Evolutionary conservation across 306 rosid genomes (phyloP), one percentile per base, ranked within the genome.

Genomic region (Castanopsis chinensis): DNA sequence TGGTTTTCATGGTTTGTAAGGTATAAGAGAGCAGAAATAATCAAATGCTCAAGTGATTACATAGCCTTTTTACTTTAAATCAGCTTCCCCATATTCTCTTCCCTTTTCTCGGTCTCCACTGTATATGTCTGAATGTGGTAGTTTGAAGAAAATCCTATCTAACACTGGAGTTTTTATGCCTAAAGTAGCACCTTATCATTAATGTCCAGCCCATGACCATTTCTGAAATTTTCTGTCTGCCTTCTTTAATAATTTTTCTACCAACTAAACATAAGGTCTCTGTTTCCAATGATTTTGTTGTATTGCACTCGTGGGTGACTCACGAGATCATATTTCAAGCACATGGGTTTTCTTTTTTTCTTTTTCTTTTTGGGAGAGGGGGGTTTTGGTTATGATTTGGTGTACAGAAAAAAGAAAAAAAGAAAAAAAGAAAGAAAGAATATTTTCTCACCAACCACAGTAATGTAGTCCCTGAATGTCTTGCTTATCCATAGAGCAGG

Each of bases 21-120:
- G 54, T 58, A 60, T 12, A 72, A 74, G 74, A 56, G 71, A 28
- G 45, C 64, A 64, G 58, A 79, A 70, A 35, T 35, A 68, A 35
- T 30, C 17, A 17, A 35, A 35, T 68, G 72, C 52, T 33, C 7
- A 17, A 35, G 72, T 35, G 23, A 28, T 33, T 33, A 19, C 0
- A 9, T 33, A 10, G 18, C 52, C 25, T 9, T 68, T n/a, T 68
- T 35, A 68, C 72, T 68, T 67, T 19, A 15, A n/a, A 45, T 33
- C 37, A 5, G 52, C 12, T 6, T 28, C 8, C 52, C 28, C 52
- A 12, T 3, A 19, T 6, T 49, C 72, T 45, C 1, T 1, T 28
- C 18, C 17, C 52, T 19, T 35, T 68, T 35, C 5, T n/a, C 2
- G 2, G 28, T 37, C 28, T 35, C 19, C 11, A 6, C 5, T 35